phyloP scores from a whole-genome alignment of 225 moss, liverwort and hornwort species.

The Climacium dendroides region DNA sequence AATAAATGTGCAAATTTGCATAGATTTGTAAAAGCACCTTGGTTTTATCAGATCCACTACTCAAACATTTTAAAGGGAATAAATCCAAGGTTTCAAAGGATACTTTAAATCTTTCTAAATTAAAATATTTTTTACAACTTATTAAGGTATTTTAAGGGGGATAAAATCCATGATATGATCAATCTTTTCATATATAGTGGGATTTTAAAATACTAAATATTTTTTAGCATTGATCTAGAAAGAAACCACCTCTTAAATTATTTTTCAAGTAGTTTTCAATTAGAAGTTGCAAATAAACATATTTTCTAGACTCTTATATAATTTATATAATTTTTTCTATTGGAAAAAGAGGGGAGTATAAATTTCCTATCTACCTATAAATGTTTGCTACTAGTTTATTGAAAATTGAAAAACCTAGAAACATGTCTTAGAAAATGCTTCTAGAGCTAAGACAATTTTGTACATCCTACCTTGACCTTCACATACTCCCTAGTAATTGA shows the following conservation, averaged over 20 bases:
- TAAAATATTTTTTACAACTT: not conserved
- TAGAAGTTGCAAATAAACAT: not conserved
- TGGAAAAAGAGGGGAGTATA: not conserved
- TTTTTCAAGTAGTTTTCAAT: not conserved
- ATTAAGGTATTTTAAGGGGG: fast-evolving
- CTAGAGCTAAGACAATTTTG: not conserved
- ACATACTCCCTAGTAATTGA: not conserved
- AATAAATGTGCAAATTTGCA: not conserved
- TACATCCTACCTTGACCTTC: not conserved
- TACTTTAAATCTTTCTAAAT: not conserved
- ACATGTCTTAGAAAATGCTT: not conserved
- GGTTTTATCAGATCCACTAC: fast-evolving
- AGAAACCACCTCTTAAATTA: fast-evolving
- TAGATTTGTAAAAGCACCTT: fast-evolving
- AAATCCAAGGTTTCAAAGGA: not conserved
- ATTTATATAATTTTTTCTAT: fast-evolving
- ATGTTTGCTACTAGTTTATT: not conserved
- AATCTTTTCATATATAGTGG: not conserved
- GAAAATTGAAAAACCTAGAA: not conserved
- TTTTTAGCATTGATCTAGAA: not conserved
- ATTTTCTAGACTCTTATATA: not conserved
- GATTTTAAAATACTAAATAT: not conserved
- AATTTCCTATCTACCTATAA: not conserved
- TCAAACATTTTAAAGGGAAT: not conserved
- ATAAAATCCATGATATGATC: not conserved